phyloP scores from a whole-genome alignment of 441 rosid species.

The Erodium texanum region DNA sequence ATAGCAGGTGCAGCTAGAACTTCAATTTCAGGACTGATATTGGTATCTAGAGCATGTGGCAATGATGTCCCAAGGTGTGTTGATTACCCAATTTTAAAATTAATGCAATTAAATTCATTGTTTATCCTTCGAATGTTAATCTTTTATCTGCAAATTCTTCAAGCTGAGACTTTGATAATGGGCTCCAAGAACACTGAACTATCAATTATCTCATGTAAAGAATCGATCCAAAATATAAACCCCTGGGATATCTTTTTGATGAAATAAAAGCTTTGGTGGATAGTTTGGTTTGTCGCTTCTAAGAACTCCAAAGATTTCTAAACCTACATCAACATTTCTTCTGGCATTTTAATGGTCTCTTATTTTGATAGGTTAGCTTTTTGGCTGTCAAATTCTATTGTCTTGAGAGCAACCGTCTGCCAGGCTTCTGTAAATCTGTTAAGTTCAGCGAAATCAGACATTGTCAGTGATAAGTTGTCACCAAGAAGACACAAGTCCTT shows the following conservation, averaged over 20 bases:
- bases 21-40: slow-evolving; percentile 66
- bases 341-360: slow-evolving; percentile 13
- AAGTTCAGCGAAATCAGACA: slow-evolving; percentile 24
- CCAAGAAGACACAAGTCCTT: slow-evolving; percentile 54
- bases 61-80: slow-evolving; percentile 89
- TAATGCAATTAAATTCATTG: neutral
- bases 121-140: neutral
- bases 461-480: slow-evolving; percentile 15
- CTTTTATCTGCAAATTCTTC: slow-evolving; percentile 6
- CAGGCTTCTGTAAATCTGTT: slow-evolving; percentile 31
- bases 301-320: slow-evolving; percentile 2
- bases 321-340: slow-evolving; percentile 4
- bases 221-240: slow-evolving; percentile 2
- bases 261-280: neutral
- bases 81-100: neutral
- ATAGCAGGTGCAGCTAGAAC: slow-evolving; percentile 76
- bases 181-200: neutral
- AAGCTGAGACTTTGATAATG: neutral
- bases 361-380: slow-evolving; percentile 66
- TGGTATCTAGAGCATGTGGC: slow-evolving; percentile 91
- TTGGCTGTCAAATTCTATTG: slow-evolving; percentile 85
- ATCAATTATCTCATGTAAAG: neutral
- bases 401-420: slow-evolving; percentile 61
- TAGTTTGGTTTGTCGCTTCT: neutral
- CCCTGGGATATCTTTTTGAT: neutral